Evolutionary conservation across 202 grass and related monocot species (phyloP).

Genomic region (Bolboschoenoplectus hybrid): DNA sequence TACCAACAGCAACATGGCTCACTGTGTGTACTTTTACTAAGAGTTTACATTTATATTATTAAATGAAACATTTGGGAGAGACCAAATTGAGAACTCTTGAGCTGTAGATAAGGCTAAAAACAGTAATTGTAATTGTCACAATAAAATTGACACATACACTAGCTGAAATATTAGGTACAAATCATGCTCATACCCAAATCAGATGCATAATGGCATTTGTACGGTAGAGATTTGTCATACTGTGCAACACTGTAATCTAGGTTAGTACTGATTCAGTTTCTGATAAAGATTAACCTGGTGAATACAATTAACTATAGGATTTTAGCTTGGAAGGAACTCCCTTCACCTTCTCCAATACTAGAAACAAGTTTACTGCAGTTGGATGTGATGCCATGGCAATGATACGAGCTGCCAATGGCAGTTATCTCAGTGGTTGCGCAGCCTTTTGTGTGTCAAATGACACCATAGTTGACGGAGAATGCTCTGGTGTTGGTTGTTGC

Average conservation of each 20-base stretch:
- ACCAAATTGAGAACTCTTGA: neutral
- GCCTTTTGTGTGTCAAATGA: conserved; percentile 19
- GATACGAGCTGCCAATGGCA: neutral
- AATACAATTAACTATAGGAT: conserved; percentile 1
- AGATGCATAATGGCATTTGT: conserved; percentile 2
- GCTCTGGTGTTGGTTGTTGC: conserved; percentile 70
- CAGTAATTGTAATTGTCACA: neutral
- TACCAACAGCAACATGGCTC: neutral
- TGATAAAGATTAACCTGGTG: neutral
- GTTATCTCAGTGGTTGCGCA: conserved; percentile 16
- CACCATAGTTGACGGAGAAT: neutral
- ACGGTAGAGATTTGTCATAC: neutral
- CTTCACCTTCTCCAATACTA: conserved; percentile 42
- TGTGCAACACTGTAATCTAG: neutral
- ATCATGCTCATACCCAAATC: neutral
- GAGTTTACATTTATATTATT: neutral
- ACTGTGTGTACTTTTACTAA: neutral
- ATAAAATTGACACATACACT: neutral
- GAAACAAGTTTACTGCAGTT: conserved; percentile 60
- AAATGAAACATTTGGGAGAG: no score
- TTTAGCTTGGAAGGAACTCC: conserved; percentile 28
- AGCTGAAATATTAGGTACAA: neutral
- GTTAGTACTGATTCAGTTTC: neutral
- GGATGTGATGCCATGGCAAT: conserved; percentile 51
- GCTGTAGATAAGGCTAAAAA: neutral